Base-by-base conservation (phyloP, 305 asterid species). In the Fraxinus xanthoxyloides region DNA sequence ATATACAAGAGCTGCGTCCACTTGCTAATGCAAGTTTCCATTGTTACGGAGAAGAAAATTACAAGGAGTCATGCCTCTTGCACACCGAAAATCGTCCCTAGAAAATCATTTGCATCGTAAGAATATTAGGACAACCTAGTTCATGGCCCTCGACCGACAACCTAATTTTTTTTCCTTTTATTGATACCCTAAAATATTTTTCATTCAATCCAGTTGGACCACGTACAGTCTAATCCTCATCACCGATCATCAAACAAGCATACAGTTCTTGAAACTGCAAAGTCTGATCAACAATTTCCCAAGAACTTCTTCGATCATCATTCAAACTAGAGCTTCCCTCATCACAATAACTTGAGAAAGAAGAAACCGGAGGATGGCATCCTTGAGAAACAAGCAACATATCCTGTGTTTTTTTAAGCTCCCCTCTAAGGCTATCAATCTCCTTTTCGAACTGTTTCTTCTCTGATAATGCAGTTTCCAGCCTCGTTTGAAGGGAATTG, bases 311-410 rank as follows among this genome's bases (percentile, higher is more conserved):
- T n/a, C 81, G 88, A 38, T 90, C 93, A 3, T 87, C 91, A 2
- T 85, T 87, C 73, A 82, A 79, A 84, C 89, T 83, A 7, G 92
- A 92, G 89, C 97, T 89, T 31, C 97, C 97, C 80, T 93, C 97
- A 76, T 91, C 97, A 79, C 97, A 85, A 72, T 93, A 89, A 67
- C 97, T 92, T 5, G 98, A 92, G 21, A 91, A 82, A 8, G 95
- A 89, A 38, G 92, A 85, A 77, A 78, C 81, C 24, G 86, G 87
- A 78, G 82, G 86, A 76, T n/a, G 84, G 78, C 26, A 17, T 76
- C 54, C 72, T 19, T n/a, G 85, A 72, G 59, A 83, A 17, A 80
- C 80, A n/a, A 77, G 28, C 76, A 91, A 31, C 89, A 86, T 82
- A 38, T 91, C 92, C 23, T 88, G 92, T 32, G 93, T 85, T 34